A percentile compares a stretch with the other conserved stretches of the same genome.
These are phyloP conservation scores for Rhodamnia argentea DNA, from an alignment of 345 rosid genomes.

Conservation along the genomic window DNA sequence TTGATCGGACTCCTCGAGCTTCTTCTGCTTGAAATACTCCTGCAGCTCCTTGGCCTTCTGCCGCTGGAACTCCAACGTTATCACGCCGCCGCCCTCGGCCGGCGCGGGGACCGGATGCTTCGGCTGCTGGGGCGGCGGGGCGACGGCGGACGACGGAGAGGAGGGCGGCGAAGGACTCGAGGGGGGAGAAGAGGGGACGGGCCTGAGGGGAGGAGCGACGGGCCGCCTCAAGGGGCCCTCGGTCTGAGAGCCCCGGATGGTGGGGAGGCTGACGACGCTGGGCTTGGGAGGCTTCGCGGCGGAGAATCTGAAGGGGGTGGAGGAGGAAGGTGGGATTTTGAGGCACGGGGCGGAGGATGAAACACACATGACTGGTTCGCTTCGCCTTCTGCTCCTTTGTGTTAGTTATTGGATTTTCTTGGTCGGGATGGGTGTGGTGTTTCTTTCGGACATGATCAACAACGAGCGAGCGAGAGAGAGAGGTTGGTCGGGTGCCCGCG, in stretches of 20 bases:
- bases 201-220: slow-evolving; percentile 46
- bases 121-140: slow-evolving; percentile 14
- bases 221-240: slow-evolving; percentile 95
- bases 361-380: slow-evolving; percentile 32
- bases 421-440: neutral
- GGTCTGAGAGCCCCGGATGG: slow-evolving; percentile 60
- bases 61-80: slow-evolving; percentile 84
- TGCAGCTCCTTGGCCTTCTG: slow-evolving; percentile 87
- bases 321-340: slow-evolving; percentile 46
- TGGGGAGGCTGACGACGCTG: slow-evolving; percentile 18
- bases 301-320: slow-evolving; percentile 21
- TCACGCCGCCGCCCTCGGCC: slow-evolving; percentile 22
- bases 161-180: slow-evolving; percentile 30
- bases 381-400: neutral
- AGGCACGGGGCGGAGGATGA: slow-evolving; percentile 56
- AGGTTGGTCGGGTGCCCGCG: neutral
- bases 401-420: neutral
- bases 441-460: neutral
- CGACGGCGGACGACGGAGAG: slow-evolving; percentile 10
- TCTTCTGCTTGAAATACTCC: slow-evolving; percentile 76
- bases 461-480: neutral
- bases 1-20: slow-evolving; percentile 72
- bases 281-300: slow-evolving; percentile 27
- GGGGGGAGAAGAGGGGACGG: slow-evolving; percentile 8
- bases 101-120: slow-evolving; percentile 17